phyloP scores from a whole-genome alignment of 2,329 filamentous ascomycete genomes.

The Fusarium irregulare region DNA sequence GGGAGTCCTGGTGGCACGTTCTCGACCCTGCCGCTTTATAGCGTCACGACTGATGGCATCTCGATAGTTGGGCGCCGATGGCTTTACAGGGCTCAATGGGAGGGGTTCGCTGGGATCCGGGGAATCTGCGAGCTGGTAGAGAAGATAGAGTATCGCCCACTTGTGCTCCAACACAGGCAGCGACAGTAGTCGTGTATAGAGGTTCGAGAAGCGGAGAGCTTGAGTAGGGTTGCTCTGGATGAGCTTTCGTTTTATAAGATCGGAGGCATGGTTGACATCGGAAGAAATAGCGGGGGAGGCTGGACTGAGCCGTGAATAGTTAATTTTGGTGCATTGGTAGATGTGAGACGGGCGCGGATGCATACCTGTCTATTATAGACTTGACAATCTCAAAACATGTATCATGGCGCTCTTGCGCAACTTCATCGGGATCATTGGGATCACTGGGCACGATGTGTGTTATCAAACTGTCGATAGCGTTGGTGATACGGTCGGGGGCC shows the following conservation, averaged over 20 bases:
- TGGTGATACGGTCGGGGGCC: constrained; percentile 76
- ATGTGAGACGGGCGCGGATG: background rate
- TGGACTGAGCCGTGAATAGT: constrained; percentile 51
- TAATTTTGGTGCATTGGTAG: background rate
- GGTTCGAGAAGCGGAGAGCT: constrained; percentile 86
- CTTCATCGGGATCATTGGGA: constrained; percentile 73
- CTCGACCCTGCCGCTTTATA: constrained; percentile 53
- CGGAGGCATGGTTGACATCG: constrained; percentile 90
- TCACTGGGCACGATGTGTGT: constrained; percentile 76
- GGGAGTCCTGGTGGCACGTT: constrained; percentile 51
- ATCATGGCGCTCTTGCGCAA: constrained; percentile 75
- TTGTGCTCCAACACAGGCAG: constrained; percentile 94
- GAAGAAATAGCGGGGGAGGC: constrained; percentile 67
- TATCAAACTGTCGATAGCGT: constrained; percentile 83
- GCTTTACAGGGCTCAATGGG: constrained; percentile 58
- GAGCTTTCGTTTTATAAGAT: constrained; percentile 90
- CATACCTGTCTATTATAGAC: constrained; percentile 63
- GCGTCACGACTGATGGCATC: constrained; percentile 53
- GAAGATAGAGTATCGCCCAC: constrained; percentile 94
- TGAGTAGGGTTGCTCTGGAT: constrained; percentile 81
- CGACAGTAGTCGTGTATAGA: constrained; percentile 89
- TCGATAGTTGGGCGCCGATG: constrained; percentile 53
- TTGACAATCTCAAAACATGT: constrained; percentile 65
- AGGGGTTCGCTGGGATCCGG: constrained; percentile 65
- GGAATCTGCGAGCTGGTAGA: constrained; percentile 83